phyloP scores from a whole-genome alignment of 495 filamentous ascomycete genomes.

The Umbilicaria muhlenbergii region DNA sequence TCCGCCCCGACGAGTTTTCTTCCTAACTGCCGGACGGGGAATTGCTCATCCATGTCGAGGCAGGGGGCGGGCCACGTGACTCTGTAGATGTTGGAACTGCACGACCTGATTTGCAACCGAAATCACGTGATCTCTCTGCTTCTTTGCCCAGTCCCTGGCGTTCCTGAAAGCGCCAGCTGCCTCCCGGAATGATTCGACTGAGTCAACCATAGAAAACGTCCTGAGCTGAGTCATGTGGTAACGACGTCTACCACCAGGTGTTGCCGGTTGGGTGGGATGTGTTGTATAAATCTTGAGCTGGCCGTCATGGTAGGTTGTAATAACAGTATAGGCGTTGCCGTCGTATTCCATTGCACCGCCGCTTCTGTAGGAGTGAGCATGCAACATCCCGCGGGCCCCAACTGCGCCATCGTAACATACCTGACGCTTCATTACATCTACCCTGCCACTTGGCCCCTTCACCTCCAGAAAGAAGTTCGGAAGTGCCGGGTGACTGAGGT shows the following conservation, averaged over 20 bases:
- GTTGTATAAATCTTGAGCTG: slow-evolving; percentile 11
- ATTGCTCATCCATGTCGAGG: too few species aligned
- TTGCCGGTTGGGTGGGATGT: slow-evolving; percentile 3
- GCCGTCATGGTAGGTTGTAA: slow-evolving; percentile 13
- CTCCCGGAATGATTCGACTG: slow-evolving; percentile 14
- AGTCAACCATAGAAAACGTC: slow-evolving; percentile 15
- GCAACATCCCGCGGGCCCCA: slow-evolving; percentile 6
- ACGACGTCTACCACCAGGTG: slow-evolving; percentile 15
- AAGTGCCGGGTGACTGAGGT: slow-evolving; percentile 1
- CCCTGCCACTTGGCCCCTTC: slow-evolving; percentile 5
- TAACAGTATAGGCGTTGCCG: slow-evolving; percentile 1
- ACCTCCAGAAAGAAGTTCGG: slow-evolving; percentile 11
- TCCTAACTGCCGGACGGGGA: too few species aligned
- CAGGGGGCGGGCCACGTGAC: too few species aligned
- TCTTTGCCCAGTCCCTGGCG: slow-evolving; percentile 10
- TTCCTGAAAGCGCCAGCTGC: slow-evolving; percentile 17
- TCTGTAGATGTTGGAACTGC: too few species aligned
- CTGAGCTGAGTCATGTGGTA: slow-evolving; percentile 25
- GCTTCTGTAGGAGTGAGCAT: neutral
- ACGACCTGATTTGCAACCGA: neutral
- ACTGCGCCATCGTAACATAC: slow-evolving; percentile 12
- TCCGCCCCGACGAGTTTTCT: too few species aligned
- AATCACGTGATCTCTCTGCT: slow-evolving; percentile 11
- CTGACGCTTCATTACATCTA: neutral
- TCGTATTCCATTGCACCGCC: neutral